Percentiles rank a stretch among this genome's conserved stretches.
phyloP scores from a whole-genome alignment of 177 flowering plant genomes.

The Vitis hybrid region DNA sequence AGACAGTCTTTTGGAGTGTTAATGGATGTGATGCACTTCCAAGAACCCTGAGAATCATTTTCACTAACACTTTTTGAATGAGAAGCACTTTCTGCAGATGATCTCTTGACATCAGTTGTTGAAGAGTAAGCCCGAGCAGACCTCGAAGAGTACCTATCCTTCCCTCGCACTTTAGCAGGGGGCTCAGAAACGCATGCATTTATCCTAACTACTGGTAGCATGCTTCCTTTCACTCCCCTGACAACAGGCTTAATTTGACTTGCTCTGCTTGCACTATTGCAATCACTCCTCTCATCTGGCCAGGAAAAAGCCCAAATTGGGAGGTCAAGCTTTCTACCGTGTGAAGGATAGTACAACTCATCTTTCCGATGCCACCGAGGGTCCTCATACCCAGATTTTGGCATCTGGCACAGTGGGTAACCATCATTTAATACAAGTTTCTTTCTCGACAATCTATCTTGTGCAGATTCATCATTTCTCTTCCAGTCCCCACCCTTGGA shows the following conservation, averaged over 20 bases:
- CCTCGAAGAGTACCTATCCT: constrained; percentile 60
- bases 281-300: constrained; percentile 66
- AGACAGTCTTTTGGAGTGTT: constrained; percentile 65
- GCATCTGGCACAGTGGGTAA: constrained; percentile 88
- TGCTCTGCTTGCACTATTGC: constrained; percentile 30
- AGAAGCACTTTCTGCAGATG: constrained; percentile 44
- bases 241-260: constrained; percentile 44
- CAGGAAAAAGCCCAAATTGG: constrained; percentile 82
- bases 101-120: constrained; percentile 50
- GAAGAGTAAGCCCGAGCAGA: constrained; percentile 42
- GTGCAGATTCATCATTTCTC: constrained; percentile 71
- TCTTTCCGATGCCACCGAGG: constrained; percentile 82
- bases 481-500: constrained; percentile 99
- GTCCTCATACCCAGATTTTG: constrained; percentile 80
- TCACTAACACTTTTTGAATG: constrained; percentile 35
- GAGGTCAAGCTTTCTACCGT: constrained; percentile 71
- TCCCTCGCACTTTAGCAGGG: constrained; percentile 52
- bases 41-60: constrained; percentile 30
- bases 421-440: constrained; percentile 87
- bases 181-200: constrained; percentile 87
- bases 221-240: constrained; percentile 70
- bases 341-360: constrained; percentile 74
- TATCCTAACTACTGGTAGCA: constrained; percentile 83
- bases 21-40: constrained; percentile 33
- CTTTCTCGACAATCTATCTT: constrained; percentile 57